Conservation (phyloP, 306 rosid genomes). For the Lagenaria siceraria region DNA sequence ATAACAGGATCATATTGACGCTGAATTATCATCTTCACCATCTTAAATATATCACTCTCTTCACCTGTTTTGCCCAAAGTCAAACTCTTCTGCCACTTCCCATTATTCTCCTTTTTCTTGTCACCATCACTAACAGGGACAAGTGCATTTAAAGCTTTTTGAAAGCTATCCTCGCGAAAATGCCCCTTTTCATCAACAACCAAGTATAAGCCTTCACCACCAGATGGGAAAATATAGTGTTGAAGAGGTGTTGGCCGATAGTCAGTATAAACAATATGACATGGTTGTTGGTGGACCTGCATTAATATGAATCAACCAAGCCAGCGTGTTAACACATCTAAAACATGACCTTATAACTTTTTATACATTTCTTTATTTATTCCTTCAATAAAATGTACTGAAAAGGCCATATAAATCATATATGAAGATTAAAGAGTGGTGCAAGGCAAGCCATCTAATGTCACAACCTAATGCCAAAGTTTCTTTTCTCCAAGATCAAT, state of each 20-base stretch:
- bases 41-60: constrained; percentile 88
- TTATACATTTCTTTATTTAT: neutral
- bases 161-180: constrained; percentile 82
- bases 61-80: constrained; percentile 47
- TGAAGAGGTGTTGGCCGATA: constrained; percentile 96
- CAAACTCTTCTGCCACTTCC: constrained; percentile 69
- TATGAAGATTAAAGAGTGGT: neutral
- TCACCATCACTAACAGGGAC: constrained; percentile 42
- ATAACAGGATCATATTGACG: constrained; percentile 94
- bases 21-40: constrained; percentile 94
- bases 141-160: constrained; percentile 66
- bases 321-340: neutral
- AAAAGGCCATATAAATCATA: neutral
- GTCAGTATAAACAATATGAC: constrained; percentile 91
- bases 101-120: constrained; percentile 49
- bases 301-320: constrained; percentile 21
- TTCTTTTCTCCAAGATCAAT: neutral
- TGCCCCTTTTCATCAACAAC: constrained; percentile 85
- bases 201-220: constrained; percentile 72
- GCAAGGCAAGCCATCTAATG: neutral
- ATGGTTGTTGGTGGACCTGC: constrained; percentile 88
- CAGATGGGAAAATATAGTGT: constrained; percentile 84
- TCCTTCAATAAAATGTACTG: neutral
- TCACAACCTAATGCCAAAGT: neutral
- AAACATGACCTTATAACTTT: neutral